These are phyloP conservation scores for Suhomyces tanzawaensis DNA, from an alignment of 805 yeast species.

Conservation along the genomic window DNA sequence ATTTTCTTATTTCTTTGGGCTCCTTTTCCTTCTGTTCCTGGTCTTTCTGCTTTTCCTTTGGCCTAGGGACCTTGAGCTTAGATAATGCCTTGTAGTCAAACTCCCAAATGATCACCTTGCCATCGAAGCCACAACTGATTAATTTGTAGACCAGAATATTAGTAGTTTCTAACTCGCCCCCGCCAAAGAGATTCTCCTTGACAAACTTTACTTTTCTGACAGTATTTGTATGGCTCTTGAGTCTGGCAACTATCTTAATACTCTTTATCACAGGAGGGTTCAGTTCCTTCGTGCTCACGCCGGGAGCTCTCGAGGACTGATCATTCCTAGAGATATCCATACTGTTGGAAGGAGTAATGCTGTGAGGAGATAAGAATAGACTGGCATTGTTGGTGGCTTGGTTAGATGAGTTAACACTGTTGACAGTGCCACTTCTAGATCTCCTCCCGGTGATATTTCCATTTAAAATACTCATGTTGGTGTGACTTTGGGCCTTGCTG, in stretches of 20 bases:
- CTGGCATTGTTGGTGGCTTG: conserved; percentile 10
- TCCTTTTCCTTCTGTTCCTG: not conserved
- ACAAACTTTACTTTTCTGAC: conserved; percentile 30
- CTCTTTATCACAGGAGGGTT: conserved; percentile 38
- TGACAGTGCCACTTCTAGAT: conserved; percentile 40
- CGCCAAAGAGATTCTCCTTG: conserved; percentile 8
- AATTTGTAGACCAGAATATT: conserved; percentile 27
- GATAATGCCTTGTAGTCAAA: conserved; percentile 43
- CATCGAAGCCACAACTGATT: conserved; percentile 40
- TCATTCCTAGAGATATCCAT: conserved; percentile 19
- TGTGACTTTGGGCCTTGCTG: conserved; percentile 9
- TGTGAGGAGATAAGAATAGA: conserved; percentile 21
- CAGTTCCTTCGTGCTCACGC: not conserved
- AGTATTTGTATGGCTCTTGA: conserved; percentile 41
- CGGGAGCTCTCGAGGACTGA: not conserved
- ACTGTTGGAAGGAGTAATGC: conserved; percentile 22
- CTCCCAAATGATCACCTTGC: conserved; percentile 42
- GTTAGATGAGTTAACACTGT: conserved; percentile 23
- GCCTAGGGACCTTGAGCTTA: conserved; percentile 23
- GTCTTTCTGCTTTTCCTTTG: conserved; percentile 4
- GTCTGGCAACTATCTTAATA: conserved; percentile 33
- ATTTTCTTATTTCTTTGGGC: conserved; percentile 1
- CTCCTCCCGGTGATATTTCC: conserved; percentile 20
- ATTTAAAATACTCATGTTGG: conserved; percentile 8
- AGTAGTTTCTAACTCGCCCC: conserved; percentile 7